phyloP scores from a whole-genome alignment of 495 filamentous ascomycete species.

The Tuber magnatum region DNA sequence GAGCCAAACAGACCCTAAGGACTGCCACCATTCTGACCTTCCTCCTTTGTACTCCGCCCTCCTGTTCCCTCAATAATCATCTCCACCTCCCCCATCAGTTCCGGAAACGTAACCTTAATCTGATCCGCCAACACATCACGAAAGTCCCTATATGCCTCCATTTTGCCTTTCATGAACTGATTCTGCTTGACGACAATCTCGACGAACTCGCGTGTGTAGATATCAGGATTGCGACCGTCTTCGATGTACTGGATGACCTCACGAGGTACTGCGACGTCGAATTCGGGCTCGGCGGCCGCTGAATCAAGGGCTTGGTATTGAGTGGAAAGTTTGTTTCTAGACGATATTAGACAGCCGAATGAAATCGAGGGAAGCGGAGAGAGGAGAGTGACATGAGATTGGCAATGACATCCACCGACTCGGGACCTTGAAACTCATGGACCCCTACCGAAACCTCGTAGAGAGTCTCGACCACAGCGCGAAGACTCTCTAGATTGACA shows the following conservation, averaged over 20 bases:
- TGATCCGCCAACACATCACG: slow-evolving; percentile 73
- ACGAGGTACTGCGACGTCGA: slow-evolving; percentile 55
- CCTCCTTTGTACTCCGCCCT: slow-evolving; percentile 28
- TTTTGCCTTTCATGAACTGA: slow-evolving; percentile 76
- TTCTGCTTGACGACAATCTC: slow-evolving; percentile 79
- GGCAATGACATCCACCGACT: slow-evolving; percentile 46
- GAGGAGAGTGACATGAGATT: slow-evolving; percentile 44
- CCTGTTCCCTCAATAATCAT: slow-evolving; percentile 52
- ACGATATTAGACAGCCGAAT: slow-evolving; percentile 42
- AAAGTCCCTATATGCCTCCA: slow-evolving; percentile 69
- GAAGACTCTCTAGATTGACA: slow-evolving; percentile 50
- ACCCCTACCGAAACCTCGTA: slow-evolving; percentile 72
- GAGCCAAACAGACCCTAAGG: too few species aligned
- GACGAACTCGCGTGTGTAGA: slow-evolving; percentile 96
- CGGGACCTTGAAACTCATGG: slow-evolving; percentile 61
- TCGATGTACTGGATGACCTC: slow-evolving; percentile 93
- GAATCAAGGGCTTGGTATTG: slow-evolving; percentile 47
- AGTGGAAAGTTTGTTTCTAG: slow-evolving; percentile 43
- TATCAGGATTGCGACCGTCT: slow-evolving; percentile 87
- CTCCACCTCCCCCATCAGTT: slow-evolving; percentile 63
- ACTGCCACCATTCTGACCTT: slow-evolving; percentile 20
- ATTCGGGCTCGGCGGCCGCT: slow-evolving; percentile 46
- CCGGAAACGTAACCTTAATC: slow-evolving; percentile 71
- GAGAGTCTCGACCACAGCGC: slow-evolving; percentile 74
- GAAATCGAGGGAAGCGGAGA: slow-evolving; percentile 21